Percentiles rank a stretch among this genome's conserved stretches.
These are phyloP conservation scores for Gillenia trifoliata DNA, from an alignment of 306 rosid genomes.

Conservation along the genomic window DNA sequence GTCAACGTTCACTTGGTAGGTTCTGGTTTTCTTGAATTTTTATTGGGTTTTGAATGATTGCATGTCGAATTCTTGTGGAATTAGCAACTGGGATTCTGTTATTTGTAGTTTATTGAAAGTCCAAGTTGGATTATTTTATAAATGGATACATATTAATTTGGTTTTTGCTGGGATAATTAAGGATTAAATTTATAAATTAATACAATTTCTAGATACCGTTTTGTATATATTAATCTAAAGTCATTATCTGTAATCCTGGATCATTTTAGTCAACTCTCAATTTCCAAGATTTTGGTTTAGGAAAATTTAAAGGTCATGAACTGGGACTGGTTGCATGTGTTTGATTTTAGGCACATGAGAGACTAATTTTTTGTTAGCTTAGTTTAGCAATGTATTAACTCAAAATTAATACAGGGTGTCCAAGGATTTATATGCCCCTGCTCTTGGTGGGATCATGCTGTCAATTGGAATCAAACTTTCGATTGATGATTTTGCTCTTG, in stretches of 20 bases:
- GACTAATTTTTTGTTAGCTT: not conserved
- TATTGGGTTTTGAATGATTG: not conserved
- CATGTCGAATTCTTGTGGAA: slow-evolving; percentile 2
- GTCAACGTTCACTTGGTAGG: slow-evolving; percentile 87
- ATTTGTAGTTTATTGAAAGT: not conserved
- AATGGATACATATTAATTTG: not conserved
- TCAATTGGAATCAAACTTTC: slow-evolving; percentile 93
- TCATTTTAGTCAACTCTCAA: not conserved
- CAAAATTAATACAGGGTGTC: slow-evolving; percentile 72
- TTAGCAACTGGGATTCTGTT: not conserved
- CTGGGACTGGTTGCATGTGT: slow-evolving; percentile 34
- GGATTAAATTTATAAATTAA: not conserved
- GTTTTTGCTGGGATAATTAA: not conserved
- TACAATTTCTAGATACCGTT: not conserved
- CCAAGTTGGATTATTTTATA: not conserved
- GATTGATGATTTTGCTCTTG: slow-evolving; percentile 82
- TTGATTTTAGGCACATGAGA: slow-evolving; percentile 30
- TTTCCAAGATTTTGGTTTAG: not conserved
- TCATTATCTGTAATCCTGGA: not conserved
- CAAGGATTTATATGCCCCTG: slow-evolving; percentile 90
- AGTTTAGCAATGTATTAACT: slow-evolving; percentile 13
- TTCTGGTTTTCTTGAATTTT: not conserved
- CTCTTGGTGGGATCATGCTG: slow-evolving; percentile 99
- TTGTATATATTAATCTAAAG: not conserved
- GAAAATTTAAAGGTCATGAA: not conserved